A percentile compares a stretch with the other conserved stretches of the same genome.
Conservation (phyloP, 495 filamentous ascomycete genomes). For the Aspergillus biplanus region DNA sequence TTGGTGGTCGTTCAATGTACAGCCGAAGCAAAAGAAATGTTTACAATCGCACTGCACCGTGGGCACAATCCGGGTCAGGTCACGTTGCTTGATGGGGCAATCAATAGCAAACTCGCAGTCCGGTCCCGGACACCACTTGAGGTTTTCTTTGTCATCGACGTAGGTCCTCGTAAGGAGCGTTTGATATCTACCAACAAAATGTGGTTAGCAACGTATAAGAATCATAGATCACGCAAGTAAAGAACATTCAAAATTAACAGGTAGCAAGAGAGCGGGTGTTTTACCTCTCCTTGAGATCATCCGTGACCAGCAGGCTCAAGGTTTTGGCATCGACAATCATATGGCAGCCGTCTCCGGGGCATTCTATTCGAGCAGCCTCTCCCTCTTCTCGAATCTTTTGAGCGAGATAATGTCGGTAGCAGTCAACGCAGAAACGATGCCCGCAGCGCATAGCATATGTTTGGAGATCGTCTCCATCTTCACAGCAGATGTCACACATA, state of each 20-base stretch:
- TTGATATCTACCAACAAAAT: conserved; percentile 63
- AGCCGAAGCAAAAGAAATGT: conserved; percentile 95
- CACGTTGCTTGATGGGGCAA: conserved; percentile 81
- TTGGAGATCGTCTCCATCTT: conserved; percentile 77
- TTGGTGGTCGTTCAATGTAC: conserved; percentile 87
- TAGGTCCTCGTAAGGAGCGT: conserved; percentile 89
- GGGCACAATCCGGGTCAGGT: conserved; percentile 81
- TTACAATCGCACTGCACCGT: conserved; percentile 84
- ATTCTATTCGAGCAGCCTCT: conserved; percentile 92
- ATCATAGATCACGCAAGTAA: background rate
- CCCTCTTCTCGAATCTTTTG: conserved; percentile 96
- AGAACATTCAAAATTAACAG: background rate
- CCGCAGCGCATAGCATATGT: conserved; percentile 95
- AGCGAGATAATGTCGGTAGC: conserved; percentile 85
- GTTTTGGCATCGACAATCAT: conserved; percentile 91
- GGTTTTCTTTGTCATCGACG: conserved; percentile 91
- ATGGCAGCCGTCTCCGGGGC: conserved; percentile 83
- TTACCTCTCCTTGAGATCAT: conserved; percentile 70
- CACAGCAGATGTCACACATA: conserved; percentile 93
- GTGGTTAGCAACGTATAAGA: conserved; percentile 14
- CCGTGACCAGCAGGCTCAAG: conserved; percentile 77
- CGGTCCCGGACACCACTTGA: conserved; percentile 97
- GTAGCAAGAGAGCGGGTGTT: conserved; percentile 12
- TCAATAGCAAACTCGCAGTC: conserved; percentile 93
- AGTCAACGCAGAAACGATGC: conserved; percentile 93